Percentiles rank a stretch among this genome's conserved stretches.
Evolutionary conservation across 2,329 filamentous ascomycete genomes (phyloP).

Genomic region (Phaeoacremonium minimum): DNA sequence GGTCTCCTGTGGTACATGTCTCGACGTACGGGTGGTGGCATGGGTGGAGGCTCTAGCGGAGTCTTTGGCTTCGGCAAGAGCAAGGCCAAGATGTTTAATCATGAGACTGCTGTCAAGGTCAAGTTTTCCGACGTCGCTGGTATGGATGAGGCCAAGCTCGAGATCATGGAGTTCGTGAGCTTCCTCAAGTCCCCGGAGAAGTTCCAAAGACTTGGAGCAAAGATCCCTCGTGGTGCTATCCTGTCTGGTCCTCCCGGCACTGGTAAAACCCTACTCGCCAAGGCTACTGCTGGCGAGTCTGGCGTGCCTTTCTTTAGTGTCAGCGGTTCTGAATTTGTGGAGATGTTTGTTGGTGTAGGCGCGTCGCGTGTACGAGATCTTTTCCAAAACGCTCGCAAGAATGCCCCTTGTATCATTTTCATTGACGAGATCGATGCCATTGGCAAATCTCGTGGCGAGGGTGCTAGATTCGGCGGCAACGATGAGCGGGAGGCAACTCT

Average conservation of each 20-base stretch:
- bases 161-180: slow-evolving; percentile 99
- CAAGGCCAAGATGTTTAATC: slow-evolving; percentile 94
- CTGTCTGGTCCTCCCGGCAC: slow-evolving; percentile 96
- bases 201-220: slow-evolving; percentile 91
- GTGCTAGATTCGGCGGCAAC: slow-evolving; percentile 77
- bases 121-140: slow-evolving; percentile 96
- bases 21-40: slow-evolving; percentile 66
- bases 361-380: slow-evolving; percentile 92
- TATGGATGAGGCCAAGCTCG: slow-evolving; percentile 95
- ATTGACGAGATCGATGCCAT: slow-evolving; percentile 99
- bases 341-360: slow-evolving; percentile 99
- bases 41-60: slow-evolving; percentile 62
- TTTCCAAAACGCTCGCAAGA: slow-evolving; percentile 92
- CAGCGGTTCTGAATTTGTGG: slow-evolving; percentile 96
- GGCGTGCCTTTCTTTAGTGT: slow-evolving; percentile 97
- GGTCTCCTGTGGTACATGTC: slow-evolving; percentile 78
- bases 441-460: slow-evolving; percentile 81
- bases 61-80: slow-evolving; percentile 97
- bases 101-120: slow-evolving; percentile 92
- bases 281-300: slow-evolving; percentile 95
- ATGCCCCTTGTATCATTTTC: slow-evolving; percentile 97
- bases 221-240: slow-evolving; percentile 95
- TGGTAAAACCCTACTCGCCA: slow-evolving; percentile 94
- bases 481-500: slow-evolving; percentile 96
- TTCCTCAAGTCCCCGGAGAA: slow-evolving; percentile 92